These are phyloP conservation scores for Epicoccum nigrum DNA, from an alignment of 2,329 filamentous ascomycete genomes.

Conservation along the genomic window DNA sequence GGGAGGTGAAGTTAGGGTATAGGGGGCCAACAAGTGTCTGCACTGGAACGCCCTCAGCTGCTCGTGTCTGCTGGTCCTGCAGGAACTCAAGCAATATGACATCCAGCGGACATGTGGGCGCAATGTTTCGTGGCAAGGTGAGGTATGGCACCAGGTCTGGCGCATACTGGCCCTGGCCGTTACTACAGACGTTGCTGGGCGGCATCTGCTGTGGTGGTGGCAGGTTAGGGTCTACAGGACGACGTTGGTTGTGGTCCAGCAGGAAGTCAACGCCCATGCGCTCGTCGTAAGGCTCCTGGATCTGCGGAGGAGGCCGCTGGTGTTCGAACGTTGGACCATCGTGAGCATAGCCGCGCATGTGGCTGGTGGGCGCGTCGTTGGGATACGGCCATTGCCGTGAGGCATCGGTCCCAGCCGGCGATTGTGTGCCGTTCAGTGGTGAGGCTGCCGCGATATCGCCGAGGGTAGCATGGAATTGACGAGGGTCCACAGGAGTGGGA, in stretches of 20 bases:
- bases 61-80: constrained; percentile 68
- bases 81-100: constrained; percentile 81
- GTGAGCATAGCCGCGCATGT: constrained; percentile 44
- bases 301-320: constrained; percentile 32
- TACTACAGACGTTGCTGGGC: constrained; percentile 29
- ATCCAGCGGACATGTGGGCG: constrained; percentile 78
- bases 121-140: constrained; percentile 59
- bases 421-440: constrained; percentile 32
- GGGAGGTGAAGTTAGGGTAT: constrained; percentile 79
- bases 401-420: constrained; percentile 32
- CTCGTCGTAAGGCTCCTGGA: constrained; percentile 56
- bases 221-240: constrained; percentile 45
- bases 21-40: constrained; percentile 74
- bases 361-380: constrained; percentile 40
- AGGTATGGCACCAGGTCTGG: constrained; percentile 40
- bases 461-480: constrained; percentile 30
- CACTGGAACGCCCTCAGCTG: constrained; percentile 67
- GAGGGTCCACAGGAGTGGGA: constrained; percentile 25
- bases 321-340: constrained; percentile 32
- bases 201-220: constrained; percentile 51
- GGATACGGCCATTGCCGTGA: constrained; percentile 42
- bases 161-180: constrained; percentile 36
- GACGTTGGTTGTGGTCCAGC: constrained; percentile 60
- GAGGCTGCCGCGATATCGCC: constrained; percentile 30
- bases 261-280: constrained; percentile 76